These are phyloP conservation scores for Pachyrhizus erosus DNA, from an alignment of 306 rosid species.

Conservation along the genomic window DNA sequence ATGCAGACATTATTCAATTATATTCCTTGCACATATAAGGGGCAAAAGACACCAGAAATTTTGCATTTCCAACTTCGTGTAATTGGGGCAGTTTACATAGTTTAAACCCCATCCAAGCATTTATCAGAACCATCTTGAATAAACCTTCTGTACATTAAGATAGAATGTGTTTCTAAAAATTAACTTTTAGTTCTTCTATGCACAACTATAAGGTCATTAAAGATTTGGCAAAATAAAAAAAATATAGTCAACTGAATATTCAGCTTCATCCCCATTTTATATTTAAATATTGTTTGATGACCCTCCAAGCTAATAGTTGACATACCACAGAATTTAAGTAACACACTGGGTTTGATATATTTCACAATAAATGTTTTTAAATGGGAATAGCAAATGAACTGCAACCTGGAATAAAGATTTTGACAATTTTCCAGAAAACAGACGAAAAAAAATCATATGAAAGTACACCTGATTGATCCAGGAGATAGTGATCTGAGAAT, in stretches of 20 bases:
- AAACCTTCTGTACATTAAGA: too few relatives aligned
- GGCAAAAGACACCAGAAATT: not conserved
- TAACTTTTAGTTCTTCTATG: too few relatives aligned
- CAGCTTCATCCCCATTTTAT: constrained; percentile 10
- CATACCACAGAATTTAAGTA: not conserved
- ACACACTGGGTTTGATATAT: constrained; percentile 20
- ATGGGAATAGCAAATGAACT: constrained; percentile 10
- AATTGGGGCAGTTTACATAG: too few relatives aligned
- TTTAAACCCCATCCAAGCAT: too few relatives aligned
- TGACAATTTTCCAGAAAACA: constrained; percentile 18
- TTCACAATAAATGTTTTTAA: constrained; percentile 23
- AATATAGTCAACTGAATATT: too few relatives aligned
- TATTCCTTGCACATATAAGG: not conserved
- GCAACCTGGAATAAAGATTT: constrained; percentile 15
- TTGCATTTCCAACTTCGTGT: not conserved
- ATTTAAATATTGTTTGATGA: constrained; percentile 7
- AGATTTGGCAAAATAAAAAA: too few relatives aligned
- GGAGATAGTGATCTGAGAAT: constrained; percentile 22
- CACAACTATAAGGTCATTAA: too few relatives aligned
- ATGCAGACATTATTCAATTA: constrained; percentile 1
- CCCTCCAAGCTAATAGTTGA: constrained; percentile 10
- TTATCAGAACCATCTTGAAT: too few relatives aligned
- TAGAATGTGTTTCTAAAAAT: too few relatives aligned
- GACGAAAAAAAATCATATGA: not conserved
- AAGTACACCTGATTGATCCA: not conserved